Conservation (phyloP, 1,139 yeast species). For the Lodderomyces margitis region DNA sequence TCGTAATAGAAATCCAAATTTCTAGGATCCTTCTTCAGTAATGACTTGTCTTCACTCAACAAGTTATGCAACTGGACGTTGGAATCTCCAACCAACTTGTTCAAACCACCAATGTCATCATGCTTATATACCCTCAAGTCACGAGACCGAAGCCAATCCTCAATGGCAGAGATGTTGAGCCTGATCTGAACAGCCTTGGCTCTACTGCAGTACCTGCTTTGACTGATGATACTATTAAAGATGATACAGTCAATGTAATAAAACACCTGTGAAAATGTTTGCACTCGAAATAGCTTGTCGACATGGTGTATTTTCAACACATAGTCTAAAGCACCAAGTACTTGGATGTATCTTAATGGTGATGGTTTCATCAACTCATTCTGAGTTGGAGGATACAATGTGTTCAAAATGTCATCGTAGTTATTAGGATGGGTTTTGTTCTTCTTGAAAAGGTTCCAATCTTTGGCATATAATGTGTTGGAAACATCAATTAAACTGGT, state of each 20-base stretch:
- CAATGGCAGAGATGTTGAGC: constrained; percentile 77
- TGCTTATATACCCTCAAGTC: constrained; percentile 57
- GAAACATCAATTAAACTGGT: constrained; percentile 66
- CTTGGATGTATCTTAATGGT: constrained; percentile 81
- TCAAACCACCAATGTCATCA: constrained; percentile 29
- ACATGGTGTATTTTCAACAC: constrained; percentile 81
- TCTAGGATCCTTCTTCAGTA: constrained; percentile 26
- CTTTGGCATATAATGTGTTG: constrained; percentile 60
- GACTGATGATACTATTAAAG: constrained; percentile 70
- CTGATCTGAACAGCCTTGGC: constrained; percentile 87
- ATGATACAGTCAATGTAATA: constrained; percentile 73
- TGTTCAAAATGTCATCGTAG: constrained; percentile 67
- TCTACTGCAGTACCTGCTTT: constrained; percentile 69
- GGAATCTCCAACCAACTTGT: constrained; percentile 18
- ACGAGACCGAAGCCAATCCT: constrained; percentile 90
- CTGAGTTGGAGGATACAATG: constrained; percentile 71
- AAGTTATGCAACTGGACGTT: constrained; percentile 23
- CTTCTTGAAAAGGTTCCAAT: constrained; percentile 73
- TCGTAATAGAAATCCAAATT: constrained; percentile 50
- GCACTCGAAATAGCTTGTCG: constrained; percentile 71
- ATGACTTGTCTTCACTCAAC: constrained; percentile 20
- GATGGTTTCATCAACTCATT: constrained; percentile 72
- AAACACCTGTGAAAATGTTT: constrained; percentile 74
- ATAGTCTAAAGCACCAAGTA: constrained; percentile 83
- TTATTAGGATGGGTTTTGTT: constrained; percentile 39